A percentile compares a stretch with the other conserved stretches of the same genome.
phyloP scores from a whole-genome alignment of 495 filamentous ascomycete genomes.

The Penicillium coprophilum region DNA sequence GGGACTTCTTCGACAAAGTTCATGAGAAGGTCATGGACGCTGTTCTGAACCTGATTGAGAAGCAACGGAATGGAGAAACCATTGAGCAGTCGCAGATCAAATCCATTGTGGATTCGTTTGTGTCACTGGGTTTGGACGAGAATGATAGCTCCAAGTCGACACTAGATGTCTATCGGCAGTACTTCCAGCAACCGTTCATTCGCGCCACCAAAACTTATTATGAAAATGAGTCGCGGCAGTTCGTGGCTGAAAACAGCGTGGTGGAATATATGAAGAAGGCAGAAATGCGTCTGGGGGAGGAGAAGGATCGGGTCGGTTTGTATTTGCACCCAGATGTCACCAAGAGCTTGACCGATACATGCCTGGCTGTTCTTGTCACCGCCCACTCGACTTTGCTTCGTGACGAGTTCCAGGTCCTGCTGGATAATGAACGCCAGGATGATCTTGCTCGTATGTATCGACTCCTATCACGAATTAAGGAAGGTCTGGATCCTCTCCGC shows the following conservation, averaged over 20 bases:
- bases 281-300: slow-evolving; percentile 84
- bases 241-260: slow-evolving; percentile 94
- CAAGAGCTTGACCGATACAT: slow-evolving; percentile 76
- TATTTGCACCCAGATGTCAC: slow-evolving; percentile 91
- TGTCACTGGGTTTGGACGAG: slow-evolving; percentile 92
- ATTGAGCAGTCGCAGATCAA: slow-evolving; percentile 98
- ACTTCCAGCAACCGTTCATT: slow-evolving; percentile 93
- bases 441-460: slow-evolving; percentile 97
- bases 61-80: slow-evolving; percentile 95
- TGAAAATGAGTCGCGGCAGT: slow-evolving; percentile 86
- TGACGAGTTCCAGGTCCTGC: slow-evolving; percentile 93
- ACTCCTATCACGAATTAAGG: slow-evolving; percentile 84
- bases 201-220: slow-evolving; percentile 83
- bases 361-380: slow-evolving; percentile 84
- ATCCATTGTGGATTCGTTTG: slow-evolving; percentile 94
- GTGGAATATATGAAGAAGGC: slow-evolving; percentile 99
- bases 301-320: slow-evolving; percentile 89
- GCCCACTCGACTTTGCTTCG: slow-evolving; percentile 79
- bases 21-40: slow-evolving; percentile 90
- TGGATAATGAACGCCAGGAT: slow-evolving; percentile 92
- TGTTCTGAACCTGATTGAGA: slow-evolving; percentile 93
- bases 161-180: slow-evolving; percentile 86
- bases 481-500: slow-evolving; percentile 87
- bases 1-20: slow-evolving; percentile 81
- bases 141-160: slow-evolving; percentile 90